Conservation (phyloP, 495 filamentous ascomycete genomes). For the Penicillium herquei region DNA sequence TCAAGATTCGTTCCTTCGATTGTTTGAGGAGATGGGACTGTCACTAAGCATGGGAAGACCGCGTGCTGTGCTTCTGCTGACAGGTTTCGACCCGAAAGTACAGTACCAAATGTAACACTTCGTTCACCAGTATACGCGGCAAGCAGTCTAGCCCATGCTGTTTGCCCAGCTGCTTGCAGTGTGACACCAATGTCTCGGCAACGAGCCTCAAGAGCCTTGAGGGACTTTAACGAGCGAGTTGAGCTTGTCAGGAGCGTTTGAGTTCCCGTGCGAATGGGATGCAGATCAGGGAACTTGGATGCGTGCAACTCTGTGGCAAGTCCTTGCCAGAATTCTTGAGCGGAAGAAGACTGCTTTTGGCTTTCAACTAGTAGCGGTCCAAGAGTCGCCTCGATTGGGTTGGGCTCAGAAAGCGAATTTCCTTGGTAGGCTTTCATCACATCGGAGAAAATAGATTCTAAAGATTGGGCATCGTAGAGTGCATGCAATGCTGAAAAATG, state of each 20-base stretch:
- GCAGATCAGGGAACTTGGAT: conserved; percentile 67
- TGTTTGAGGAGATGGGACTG: conserved; percentile 61
- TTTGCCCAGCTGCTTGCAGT: conserved; percentile 67
- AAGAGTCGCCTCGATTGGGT: conserved; percentile 41
- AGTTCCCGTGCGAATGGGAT: conserved; percentile 51
- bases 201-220: conserved; percentile 47
- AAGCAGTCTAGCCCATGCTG: conserved; percentile 70
- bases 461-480: conserved; percentile 73
- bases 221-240: conserved; percentile 32
- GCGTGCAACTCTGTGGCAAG: conserved; percentile 50
- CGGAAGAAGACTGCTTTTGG: conserved; percentile 24
- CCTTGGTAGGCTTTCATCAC: conserved; percentile 42
- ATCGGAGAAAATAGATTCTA: conserved; percentile 58
- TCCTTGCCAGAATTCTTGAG: conserved; percentile 60
- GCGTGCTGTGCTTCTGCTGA: conserved; percentile 50
- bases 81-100: conserved; percentile 65
- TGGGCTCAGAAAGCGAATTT: conserved; percentile 10
- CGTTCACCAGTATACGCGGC: conserved; percentile 69
- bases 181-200: conserved; percentile 59
- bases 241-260: conserved; percentile 37
- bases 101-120: conserved; percentile 67
- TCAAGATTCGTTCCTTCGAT: conserved; percentile 50
- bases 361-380: conserved; percentile 51
- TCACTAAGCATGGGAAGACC: conserved; percentile 71
- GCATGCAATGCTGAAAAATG: conserved; percentile 67